These are phyloP conservation scores for Myriosclerotinia curreyana DNA, from an alignment of 2,329 filamentous ascomycete species.

Conservation along the genomic window DNA sequence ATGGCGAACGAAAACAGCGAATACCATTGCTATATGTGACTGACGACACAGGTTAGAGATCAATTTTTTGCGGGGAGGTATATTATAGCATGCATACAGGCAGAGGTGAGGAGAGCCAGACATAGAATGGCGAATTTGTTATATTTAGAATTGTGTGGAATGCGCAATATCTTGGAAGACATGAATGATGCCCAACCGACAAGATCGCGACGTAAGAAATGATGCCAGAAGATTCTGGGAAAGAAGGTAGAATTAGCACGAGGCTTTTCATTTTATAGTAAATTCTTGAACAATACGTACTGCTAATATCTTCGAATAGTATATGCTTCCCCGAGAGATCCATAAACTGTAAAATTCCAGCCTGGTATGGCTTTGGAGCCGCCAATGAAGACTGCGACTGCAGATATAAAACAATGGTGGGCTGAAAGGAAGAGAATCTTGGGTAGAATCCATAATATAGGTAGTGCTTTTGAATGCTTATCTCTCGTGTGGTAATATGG, in stretches of 20 bases:
- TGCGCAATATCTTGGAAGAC: conserved; percentile 11
- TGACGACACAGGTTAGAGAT: background rate
- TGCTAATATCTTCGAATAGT: conserved; percentile 10
- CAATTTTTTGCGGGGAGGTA: background rate
- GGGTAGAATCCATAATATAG: background rate
- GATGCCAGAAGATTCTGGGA: background rate
- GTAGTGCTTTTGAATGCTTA: conserved; percentile 5
- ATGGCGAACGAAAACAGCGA: background rate
- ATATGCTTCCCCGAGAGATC: conserved; percentile 3
- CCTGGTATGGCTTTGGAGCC: conserved; percentile 8
- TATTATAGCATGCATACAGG: conserved; percentile 3
- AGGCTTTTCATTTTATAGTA: background rate
- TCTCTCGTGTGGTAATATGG: background rate
- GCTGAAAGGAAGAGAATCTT: conserved; percentile 1
- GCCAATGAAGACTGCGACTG: conserved; percentile 2
- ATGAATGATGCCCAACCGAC: conserved; percentile 9
- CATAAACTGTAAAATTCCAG: conserved; percentile 3
- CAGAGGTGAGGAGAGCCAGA: background rate
- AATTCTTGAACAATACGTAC: background rate
- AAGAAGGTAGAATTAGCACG: background rate
- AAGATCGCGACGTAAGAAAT: background rate
- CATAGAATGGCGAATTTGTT: background rate
- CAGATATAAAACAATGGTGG: background rate
- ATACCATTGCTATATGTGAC: conserved; percentile 17
- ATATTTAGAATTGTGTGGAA: background rate